Evolutionary conservation across 2,329 filamentous ascomycete genomes (phyloP).

Genomic region (Plectosphaerella cucumerina): DNA sequence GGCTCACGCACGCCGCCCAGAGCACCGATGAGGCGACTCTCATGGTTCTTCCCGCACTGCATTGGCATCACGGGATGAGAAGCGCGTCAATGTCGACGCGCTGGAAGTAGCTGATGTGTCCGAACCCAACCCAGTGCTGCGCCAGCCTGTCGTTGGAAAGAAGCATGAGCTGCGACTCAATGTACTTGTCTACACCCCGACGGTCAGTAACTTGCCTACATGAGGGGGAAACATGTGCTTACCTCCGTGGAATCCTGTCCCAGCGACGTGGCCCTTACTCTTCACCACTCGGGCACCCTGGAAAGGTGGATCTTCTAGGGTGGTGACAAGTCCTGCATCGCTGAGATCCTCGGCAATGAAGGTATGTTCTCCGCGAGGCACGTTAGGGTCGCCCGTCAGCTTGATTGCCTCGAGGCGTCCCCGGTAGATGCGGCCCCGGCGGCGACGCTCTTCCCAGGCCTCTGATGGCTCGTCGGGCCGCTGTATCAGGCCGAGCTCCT

Average conservation of each 20-base stretch:
- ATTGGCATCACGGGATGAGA: conserved; percentile 18
- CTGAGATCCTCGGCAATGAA: conserved; percentile 80
- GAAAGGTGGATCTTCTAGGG: conserved; percentile 65
- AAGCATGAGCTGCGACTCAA: conserved; percentile 72
- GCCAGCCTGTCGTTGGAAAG: conserved; percentile 74
- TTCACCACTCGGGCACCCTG: conserved; percentile 68
- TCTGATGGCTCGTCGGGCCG: conserved; percentile 37
- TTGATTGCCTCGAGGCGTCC: conserved; percentile 82
- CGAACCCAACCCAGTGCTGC: conserved; percentile 71
- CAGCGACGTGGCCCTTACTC: conserved; percentile 74
- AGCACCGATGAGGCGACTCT: too few species aligned
- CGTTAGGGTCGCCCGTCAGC: conserved; percentile 84
- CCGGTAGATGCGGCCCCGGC: conserved; percentile 47
- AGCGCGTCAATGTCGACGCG: conserved; percentile 56
- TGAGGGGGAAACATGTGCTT: conserved; percentile 26
- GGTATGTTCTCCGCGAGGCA: conserved; percentile 80
- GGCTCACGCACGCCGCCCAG: too few species aligned
- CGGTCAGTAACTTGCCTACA: neutral
- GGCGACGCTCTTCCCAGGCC: conserved; percentile 40
- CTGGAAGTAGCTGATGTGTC: conserved; percentile 57
- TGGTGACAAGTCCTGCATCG: conserved; percentile 56
- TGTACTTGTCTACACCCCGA: conserved; percentile 60
- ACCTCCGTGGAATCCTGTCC: conserved; percentile 68
- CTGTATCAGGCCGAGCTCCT: conserved; percentile 35
- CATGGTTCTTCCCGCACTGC: too few species aligned